Conservation (phyloP, 2,329 filamentous ascomycete genomes). For the Fragosphaeria purpurea region DNA sequence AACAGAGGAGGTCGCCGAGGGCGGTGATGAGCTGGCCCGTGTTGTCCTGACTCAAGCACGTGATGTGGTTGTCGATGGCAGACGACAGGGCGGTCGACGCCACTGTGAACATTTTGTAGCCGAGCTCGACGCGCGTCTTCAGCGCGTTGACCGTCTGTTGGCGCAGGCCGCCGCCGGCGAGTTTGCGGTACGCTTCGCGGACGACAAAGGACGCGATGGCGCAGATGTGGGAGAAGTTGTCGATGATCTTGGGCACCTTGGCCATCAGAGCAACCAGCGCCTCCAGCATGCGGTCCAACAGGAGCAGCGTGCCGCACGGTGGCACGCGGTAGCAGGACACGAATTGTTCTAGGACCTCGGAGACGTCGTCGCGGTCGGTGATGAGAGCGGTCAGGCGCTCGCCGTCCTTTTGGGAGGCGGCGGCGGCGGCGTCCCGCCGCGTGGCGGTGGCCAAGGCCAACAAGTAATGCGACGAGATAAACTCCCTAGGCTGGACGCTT, state of each 20-base stretch:
- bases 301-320: conserved; percentile 31
- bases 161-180: conserved; percentile 9
- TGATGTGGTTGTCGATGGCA: conserved; percentile 47
- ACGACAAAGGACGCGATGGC: conserved; percentile 25
- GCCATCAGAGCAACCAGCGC: conserved; percentile 30
- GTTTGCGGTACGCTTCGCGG: conserved; percentile 19
- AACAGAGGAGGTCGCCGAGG: conserved; percentile 35
- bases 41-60: conserved; percentile 37
- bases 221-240: conserved; percentile 30
- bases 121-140: conserved; percentile 10
- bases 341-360: conserved; percentile 35
- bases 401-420: conserved; percentile 13
- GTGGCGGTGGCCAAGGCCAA: conserved; percentile 30
- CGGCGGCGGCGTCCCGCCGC: conserved; percentile 11
- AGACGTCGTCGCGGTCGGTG: conserved; percentile 19
- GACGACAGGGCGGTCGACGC: conserved; percentile 32
- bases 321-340: conserved; percentile 19
- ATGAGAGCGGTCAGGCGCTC: conserved; percentile 12
- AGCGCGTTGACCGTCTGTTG: neutral
- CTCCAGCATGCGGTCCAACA: conserved; percentile 33
- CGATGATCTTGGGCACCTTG: conserved; percentile 36
- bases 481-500: conserved; percentile 25
- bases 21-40: conserved; percentile 27
- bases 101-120: conserved; percentile 31
- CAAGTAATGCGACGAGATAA: conserved; percentile 37